Base-by-base conservation (phyloP, 2,329 filamentous ascomycete species). In the Alternaria ethzedia region DNA sequence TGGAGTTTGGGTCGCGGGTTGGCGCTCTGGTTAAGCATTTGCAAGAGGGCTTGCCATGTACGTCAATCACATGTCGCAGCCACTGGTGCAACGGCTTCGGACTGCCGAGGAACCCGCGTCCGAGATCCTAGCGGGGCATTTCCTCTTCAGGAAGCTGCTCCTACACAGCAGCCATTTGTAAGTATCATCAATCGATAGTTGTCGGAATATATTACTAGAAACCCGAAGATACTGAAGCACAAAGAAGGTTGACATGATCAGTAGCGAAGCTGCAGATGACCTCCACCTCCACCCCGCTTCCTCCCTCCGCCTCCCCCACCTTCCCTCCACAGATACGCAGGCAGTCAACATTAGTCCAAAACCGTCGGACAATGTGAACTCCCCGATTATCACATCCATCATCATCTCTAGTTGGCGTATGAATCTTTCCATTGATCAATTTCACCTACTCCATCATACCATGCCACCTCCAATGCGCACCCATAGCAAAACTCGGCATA, bases 401-500 rank as follows among this genome's bases (percentile, higher is more conserved):
- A n/a, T n/a, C n/a, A n/a, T n/a, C n/a, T n/a, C n/a, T n/a, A n/a
- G n/a, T n/a, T n/a, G n/a, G n/a, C n/a, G n/a, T n/a, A n/a, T n/a
- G n/a, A n/a, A n/a, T n/a, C n/a, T n/a, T n/a, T n/a, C n/a, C n/a
- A n/a, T n/a, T n/a, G n/a, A n/a, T n/a, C n/a, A n/a, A n/a, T n/a
- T n/a, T n/a, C n/a, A n/a, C n/a, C 44, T 20, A 21, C 36, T 74
- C 78, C 12, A 70, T 78, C 60, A 82, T 70, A 8, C 73, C 72
- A 73, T 88, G 86, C 70, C 84, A 88, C 23, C 86, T 82, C 43
- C 80, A 75, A 72, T 91, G 89, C 5, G 88, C 88, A 6, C 81
- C 71, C 75, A 88, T 82, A 6, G 88, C 88, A 77, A 90, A 91
- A 1, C 76, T 54, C 5, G 88, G 88, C 68, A 90, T 84, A 4